Evolutionary conservation across 495 filamentous ascomycete species (phyloP), one percentile per base, ranked within the genome.

Genomic region (Aspergillus ellipticus): DNA sequence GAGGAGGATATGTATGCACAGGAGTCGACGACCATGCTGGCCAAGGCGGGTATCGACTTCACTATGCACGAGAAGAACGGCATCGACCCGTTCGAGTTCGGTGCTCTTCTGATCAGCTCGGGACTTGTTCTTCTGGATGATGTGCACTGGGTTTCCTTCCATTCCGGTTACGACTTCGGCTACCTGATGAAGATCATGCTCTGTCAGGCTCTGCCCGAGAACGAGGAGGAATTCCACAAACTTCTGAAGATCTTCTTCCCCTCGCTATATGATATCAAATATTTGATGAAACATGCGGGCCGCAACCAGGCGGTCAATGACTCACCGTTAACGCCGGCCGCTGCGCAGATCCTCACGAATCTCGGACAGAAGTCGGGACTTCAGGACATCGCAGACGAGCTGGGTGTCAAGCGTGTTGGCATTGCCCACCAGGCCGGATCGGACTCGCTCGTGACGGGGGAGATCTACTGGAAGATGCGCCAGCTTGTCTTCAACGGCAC

Each of bases 161-260:
- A 98, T 70, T 92, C 89, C n/a, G 94, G 94, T 46, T 98, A 98
- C 74, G 94, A 98, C 74, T 96, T 98, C 73, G 94, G 90, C 35
- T 97, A 97, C 65, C 74, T 97, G 47, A 89, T 96, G 66, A 97
- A 98, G 73, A 85, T 97, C 31, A 86, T 98, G 71, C 81, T 85
- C 29, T 86, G 85, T 72, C 78, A 85, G 20, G 82, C 85, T 43
- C 78, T 98, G 10, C 94, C 94, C 3, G 86, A 89, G 53, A 89
- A 92, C 59, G 94, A 97, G 66, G 80, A 82, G 41, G 86, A 92
- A 49, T 98, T 96, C 69, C 88, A 92, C 65, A 81, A 84, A 53
- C 77, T 89, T 16, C 88, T 97, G 55, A 86, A 86, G 53, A 88
- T 88, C 47, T 97, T 91, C 77, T 98, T 98, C 73, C 95, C 94